phyloP scores from a whole-genome alignment of 148 eudicot species.

The Cornus florida region DNA sequence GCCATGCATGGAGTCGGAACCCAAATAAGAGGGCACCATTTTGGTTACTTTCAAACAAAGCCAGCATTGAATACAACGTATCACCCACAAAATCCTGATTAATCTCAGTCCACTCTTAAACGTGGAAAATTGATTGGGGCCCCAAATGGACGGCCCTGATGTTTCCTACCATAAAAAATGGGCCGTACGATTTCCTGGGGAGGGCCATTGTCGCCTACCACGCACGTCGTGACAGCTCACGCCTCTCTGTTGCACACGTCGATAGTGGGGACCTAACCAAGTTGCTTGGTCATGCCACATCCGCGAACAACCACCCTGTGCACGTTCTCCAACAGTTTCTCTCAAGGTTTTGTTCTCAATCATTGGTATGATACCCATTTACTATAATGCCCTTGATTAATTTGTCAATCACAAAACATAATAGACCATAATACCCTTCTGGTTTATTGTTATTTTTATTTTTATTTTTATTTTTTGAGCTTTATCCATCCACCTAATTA shows the following conservation, averaged over 20 bases:
- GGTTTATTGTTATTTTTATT: too few species aligned
- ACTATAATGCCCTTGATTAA: background rate
- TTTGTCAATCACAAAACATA: background rate
- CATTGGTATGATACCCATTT: background rate
- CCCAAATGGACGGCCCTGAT: background rate
- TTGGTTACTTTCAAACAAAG: too few species aligned
- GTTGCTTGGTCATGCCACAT: background rate
- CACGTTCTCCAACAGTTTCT: background rate
- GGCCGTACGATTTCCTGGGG: background rate
- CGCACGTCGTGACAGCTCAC: background rate
- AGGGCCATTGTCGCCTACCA: too few species aligned
- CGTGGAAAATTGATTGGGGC: background rate
- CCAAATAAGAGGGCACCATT: too few species aligned
- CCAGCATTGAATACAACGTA: too few species aligned
- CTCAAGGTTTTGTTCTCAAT: background rate
- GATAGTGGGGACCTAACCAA: background rate
- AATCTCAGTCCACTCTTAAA: too few species aligned
- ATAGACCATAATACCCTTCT: background rate
- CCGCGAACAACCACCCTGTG: background rate
- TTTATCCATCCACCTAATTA: background rate
- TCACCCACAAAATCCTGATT: background rate
- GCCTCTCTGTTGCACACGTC: background rate
- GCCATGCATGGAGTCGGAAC: too few species aligned
- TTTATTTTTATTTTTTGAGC: too few species aligned
- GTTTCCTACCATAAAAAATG: background rate